Evolutionary conservation across 768 basidiomycete species (phyloP).

Genomic region (Tylopilus felleus): DNA sequence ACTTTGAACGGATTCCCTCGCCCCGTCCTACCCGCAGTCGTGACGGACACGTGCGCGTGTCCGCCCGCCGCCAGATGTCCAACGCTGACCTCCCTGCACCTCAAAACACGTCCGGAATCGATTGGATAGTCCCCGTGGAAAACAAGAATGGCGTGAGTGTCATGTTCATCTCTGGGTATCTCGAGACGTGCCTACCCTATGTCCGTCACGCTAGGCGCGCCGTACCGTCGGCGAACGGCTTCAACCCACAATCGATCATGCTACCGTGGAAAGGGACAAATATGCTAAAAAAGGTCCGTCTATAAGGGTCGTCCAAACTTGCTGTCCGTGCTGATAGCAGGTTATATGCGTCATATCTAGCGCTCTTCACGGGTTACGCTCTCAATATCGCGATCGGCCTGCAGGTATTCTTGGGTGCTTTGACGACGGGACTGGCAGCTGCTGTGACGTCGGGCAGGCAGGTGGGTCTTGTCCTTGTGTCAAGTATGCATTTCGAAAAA

Average conservation of each 20-base stretch:
- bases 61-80: conserved; percentile 9
- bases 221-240: conserved; percentile 52
- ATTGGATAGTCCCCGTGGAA: conserved; percentile 28
- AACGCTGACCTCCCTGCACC: not conserved
- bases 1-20: conserved; percentile 3
- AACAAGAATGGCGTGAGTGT: conserved; percentile 19
- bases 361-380: conserved; percentile 29
- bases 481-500: not conserved
- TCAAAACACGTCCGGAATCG: conserved; percentile 10
- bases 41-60: conserved; percentile 13
- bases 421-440: conserved; percentile 65
- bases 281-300: conserved; percentile 43
- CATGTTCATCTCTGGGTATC: not conserved
- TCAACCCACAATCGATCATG: conserved; percentile 48
- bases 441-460: conserved; percentile 38
- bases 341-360: conserved; percentile 16
- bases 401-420: conserved; percentile 61
- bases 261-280: conserved; percentile 44
- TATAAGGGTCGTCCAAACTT: no score
- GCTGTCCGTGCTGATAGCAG: conserved; percentile 11
- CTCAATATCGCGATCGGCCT: conserved; percentile 53
- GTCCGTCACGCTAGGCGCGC: conserved; percentile 15
- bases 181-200: not conserved
- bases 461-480: conserved; percentile 28
- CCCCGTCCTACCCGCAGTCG: conserved; percentile 11